Evolutionary conservation across 1,139 yeast species (phyloP).

Genomic region (Suhomyces maxii): DNA sequence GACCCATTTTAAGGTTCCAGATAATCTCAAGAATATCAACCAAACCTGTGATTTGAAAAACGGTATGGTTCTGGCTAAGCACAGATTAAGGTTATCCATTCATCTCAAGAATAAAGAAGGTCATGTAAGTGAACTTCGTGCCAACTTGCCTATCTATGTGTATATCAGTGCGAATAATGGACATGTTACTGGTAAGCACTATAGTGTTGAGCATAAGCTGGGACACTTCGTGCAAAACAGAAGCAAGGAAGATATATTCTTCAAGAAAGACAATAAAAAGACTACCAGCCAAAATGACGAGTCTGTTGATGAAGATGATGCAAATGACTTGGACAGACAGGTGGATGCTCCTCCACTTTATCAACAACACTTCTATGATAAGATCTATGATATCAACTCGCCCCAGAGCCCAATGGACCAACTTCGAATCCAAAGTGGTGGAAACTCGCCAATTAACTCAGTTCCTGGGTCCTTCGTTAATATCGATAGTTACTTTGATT

Average conservation of each 20-base stretch:
- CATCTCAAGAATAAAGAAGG: slow-evolving; percentile 61
- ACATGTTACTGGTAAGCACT: slow-evolving; percentile 51
- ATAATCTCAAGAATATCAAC: slow-evolving; percentile 50
- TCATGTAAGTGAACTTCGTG: slow-evolving; percentile 66
- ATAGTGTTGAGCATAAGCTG: slow-evolving; percentile 50
- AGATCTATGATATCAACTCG: slow-evolving; percentile 35
- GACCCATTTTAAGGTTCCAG: slow-evolving; percentile 52
- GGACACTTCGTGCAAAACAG: slow-evolving; percentile 46
- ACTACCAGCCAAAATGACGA: slow-evolving; percentile 1
- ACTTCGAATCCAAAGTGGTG: slow-evolving; percentile 26
- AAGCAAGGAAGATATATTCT: slow-evolving; percentile 37
- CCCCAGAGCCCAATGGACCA: slow-evolving; percentile 44
- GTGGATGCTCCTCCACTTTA: slow-evolving; percentile 46
- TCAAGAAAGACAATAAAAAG: slow-evolving; percentile 24
- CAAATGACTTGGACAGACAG: slow-evolving; percentile 29
- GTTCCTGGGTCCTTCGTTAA: slow-evolving; percentile 20
- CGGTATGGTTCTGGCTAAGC: slow-evolving; percentile 56
- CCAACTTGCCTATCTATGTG: slow-evolving; percentile 62
- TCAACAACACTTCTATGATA: slow-evolving; percentile 38
- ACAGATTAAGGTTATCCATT: slow-evolving; percentile 57
- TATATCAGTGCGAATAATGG: slow-evolving; percentile 58
- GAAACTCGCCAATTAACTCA: slow-evolving; percentile 19
- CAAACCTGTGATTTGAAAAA: slow-evolving; percentile 57
- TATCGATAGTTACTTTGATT: slow-evolving; percentile 30
- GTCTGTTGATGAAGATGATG: slow-evolving; percentile 17